Evolutionary conservation across 495 filamentous ascomycete species (phyloP).

Genomic region (Hypomontagnella monticulosa): DNA sequence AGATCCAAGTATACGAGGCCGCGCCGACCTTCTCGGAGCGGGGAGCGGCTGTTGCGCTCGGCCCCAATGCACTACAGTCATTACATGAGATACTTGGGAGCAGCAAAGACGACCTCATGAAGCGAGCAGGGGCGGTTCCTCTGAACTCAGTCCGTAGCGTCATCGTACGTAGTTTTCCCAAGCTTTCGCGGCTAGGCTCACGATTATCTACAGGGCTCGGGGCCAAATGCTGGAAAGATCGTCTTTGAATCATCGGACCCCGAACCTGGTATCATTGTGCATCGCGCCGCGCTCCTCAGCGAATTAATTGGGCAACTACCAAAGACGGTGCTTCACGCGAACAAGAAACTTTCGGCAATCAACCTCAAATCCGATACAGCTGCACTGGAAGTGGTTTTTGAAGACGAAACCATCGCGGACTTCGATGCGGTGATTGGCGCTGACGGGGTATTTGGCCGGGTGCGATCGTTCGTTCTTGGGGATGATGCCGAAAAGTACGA

Average conservation of each 20-base stretch:
- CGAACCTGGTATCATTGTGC: not conserved
- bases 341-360: conserved; percentile 5
- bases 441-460: no score
- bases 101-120: not conserved
- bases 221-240: conserved; percentile 10
- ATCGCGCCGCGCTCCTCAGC: conserved; percentile 24
- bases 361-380: not conserved
- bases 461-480: no score
- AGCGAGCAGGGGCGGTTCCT: conserved; percentile 14
- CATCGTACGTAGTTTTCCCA: conserved; percentile 11
- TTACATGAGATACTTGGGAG: conserved; percentile 1
- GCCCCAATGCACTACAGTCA: conserved; percentile 15
- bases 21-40: conserved; percentile 40
- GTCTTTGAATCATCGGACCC: not conserved
- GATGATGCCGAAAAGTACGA: no score
- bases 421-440: no score
- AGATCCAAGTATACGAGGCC: conserved; percentile 40
- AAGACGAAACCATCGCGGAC: no score
- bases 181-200: no score
- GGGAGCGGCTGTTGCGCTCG: conserved; percentile 36
- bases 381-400: no score
- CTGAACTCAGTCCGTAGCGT: conserved; percentile 11
- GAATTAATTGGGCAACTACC: conserved; percentile 17
- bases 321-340: conserved; percentile 10
- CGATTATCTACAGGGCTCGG: conserved; percentile 29